Base-by-base conservation (phyloP, 2,329 filamentous ascomycete genomes). In the Helicocarpus griseus region DNA sequence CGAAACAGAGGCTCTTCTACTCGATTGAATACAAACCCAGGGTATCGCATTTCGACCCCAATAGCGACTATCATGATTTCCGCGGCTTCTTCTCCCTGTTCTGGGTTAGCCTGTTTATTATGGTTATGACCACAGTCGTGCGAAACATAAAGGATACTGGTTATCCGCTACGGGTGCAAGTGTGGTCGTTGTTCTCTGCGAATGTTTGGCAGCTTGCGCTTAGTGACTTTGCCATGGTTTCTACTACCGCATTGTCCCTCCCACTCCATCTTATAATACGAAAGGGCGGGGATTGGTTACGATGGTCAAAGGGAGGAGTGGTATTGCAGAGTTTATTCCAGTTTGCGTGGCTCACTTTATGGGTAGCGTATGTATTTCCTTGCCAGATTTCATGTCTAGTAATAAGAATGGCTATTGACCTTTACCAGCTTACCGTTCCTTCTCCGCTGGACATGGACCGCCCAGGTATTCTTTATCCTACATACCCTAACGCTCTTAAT, bases 31-130 rank as follows among this genome's bases (percentile, higher is more conserved):
- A 91, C 72, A 81, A 87, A 38, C 85, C 86, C 54, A 86, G 93
- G 52, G 85, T 97, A 21, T 97, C 91, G 17, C 91, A 98, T 71
- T 95, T 98, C 66, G 93, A 98, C 65, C 89, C 90, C 0, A 79
- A 81, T 47, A 95, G 87, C 69, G 89, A 95, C 63, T 90, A 97
- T 67, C 83, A 83, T 63, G 89, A 98, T 69, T 98, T 98, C 67
- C 83, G 89, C 61, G 93, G 93, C 65, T 98, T 98, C 78, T 98
- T 96, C 73, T 88, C 93, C 50, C 80, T 98, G 35, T 98, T 98
- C 73, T 98, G 93, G 93, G 91, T 98, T 58, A 89, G 89, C 8
- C 77, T 98, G 54, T 88, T 87, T 59, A 95, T 98, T 68, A 95
- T 98, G 90, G 89, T 90, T 61, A 85, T 95, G 56, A 97, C 91